phyloP scores from a whole-genome alignment of 2,329 filamentous ascomycete species.

The Verticillium klebahnii region DNA sequence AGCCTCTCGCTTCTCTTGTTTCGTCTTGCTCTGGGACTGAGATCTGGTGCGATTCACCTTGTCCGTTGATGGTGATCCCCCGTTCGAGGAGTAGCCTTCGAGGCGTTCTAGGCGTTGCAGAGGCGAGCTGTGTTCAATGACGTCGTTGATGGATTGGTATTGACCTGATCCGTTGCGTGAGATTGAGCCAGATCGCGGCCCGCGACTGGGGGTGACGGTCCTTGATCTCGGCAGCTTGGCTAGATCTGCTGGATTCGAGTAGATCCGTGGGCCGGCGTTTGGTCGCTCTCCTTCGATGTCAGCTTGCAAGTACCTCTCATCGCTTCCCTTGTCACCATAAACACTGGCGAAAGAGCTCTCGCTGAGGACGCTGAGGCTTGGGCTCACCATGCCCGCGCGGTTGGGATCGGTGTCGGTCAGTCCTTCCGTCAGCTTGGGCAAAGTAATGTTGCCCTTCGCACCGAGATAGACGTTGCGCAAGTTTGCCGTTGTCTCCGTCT shows the following conservation, averaged over 20 bases:
- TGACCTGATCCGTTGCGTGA: conserved; percentile 24
- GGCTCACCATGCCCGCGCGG: conserved; percentile 43
- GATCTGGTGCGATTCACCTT: conserved; percentile 14
- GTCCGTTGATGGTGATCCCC: conserved; percentile 24
- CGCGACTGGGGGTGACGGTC: conserved; percentile 16
- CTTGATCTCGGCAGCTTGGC: not conserved
- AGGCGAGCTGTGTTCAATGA: conserved; percentile 42
- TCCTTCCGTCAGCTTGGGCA: conserved; percentile 41
- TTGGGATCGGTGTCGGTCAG: conserved; percentile 24
- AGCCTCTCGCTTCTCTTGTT: conserved; percentile 43
- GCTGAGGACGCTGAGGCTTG: conserved; percentile 59
- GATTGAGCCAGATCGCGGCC: conserved; percentile 24
- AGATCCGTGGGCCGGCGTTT: not conserved
- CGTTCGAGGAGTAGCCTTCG: conserved; percentile 21
- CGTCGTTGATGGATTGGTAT: conserved; percentile 41
- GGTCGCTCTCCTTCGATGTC: not conserved
- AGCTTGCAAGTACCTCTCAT: conserved; percentile 7
- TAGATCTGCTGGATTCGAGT: not conserved
- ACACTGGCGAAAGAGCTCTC: conserved; percentile 65
- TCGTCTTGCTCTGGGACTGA: conserved; percentile 23
- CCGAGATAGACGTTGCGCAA: conserved; percentile 56
- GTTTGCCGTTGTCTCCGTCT: conserved; percentile 54
- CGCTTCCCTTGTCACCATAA: conserved; percentile 44
- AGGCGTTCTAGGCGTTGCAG: conserved; percentile 45
- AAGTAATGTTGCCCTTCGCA: conserved; percentile 42